Evolutionary conservation across 805 yeast species (phyloP), one percentile per base, ranked within the genome.

Genomic region (Myxozyma vanderwaltii): DNA sequence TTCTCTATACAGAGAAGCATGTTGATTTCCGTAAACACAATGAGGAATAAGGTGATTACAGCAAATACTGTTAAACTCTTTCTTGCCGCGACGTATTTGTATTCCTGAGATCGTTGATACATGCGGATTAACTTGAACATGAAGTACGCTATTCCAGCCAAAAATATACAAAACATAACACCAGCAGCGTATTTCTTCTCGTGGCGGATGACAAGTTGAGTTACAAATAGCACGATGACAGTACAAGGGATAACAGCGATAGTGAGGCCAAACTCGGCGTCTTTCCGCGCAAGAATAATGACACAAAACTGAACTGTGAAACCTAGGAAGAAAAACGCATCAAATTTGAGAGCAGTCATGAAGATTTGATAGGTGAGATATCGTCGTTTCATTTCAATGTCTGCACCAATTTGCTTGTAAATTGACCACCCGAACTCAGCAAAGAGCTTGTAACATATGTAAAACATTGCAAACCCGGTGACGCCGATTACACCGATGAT

Each of bases 401-500:
- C 79, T 3, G 80, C 82, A 4, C 83, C 83, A 48, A 79, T 75
- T 53, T 76, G 74, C 68, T 80, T 77, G 69, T 75, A 80, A n/a
- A 76, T 71, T 56, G 75, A 71, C 82, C 82, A 79, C 44, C 75
- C 77, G 49, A 80, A 79, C 43, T 76, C 76, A 12, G 68, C 67
- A 50, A 76, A 72, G 12, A 80, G 72, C 33, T 69, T 69, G 57
- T 69, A 70, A 27, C 77, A 68, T 21, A 78, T 58, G 35, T 63
- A 64, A 0, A 63, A 58, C 65, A 76, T 76, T 3, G 71, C 33
- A 6, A 78, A 50, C 50, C 76, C 69, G 2, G 76, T 75, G 4
- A 72, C 61, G 1, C 74, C 81, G 41, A 77, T 64, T 3, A 79
- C 77, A 7, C 67, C 73, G 40, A 80, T 79, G 12, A 79, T 70